Evolutionary conservation across 2,329 filamentous ascomycete genomes (phyloP), one percentile per base, ranked within the genome.

Genomic region (Pseudogymnoascus sp.): DNA sequence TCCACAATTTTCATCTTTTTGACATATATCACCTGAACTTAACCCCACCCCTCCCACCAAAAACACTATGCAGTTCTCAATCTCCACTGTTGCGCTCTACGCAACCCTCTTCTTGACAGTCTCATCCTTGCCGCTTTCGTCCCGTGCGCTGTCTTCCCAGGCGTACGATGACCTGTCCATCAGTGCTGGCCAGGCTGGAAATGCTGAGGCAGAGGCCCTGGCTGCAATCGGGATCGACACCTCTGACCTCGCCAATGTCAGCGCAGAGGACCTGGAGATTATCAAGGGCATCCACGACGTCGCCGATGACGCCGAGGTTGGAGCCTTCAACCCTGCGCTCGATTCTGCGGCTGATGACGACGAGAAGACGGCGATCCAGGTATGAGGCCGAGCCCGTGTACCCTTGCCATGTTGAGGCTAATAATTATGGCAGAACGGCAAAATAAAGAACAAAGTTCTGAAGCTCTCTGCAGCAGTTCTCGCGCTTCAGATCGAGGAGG

Each of bases 361-460:
- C 40, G 79, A 77, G 2, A 56, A 56, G 50, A 76, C 76, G 21
- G 80, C 82, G 60, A 76, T 84, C 11, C 74, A 81, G 74, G 77
- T 76, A 70, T 37, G 67, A 42, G 16, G 40, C 29, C 16, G 4
- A 24, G 14, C 38, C 11, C 4, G 14, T 21, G 29, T 19, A 24
- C n/a, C n/a, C 62, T 14, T 42, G 16, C 31, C 29, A 14, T 2
- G 44, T 59, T 6, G n/a, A 14, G 40, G 44, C 13, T 37, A 11
- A 21, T 6, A 29, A 26, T 35, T 14, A 16, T 26, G 1, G 38
- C 62, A 80, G 78, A 76, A 77, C 62, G 81, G 81, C 70, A 84
- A 84, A 75, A 84, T 79, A 65, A 82, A 82, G 79, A 84, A 84
- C 78, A 85, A 85, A 75, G 80, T 85, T 14, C 73, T 85, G 61